Evolutionary conservation across 768 basidiomycete species (phyloP), one percentile per base, ranked within the genome.

Genomic region (Xerocomellus chrysenteron): DNA sequence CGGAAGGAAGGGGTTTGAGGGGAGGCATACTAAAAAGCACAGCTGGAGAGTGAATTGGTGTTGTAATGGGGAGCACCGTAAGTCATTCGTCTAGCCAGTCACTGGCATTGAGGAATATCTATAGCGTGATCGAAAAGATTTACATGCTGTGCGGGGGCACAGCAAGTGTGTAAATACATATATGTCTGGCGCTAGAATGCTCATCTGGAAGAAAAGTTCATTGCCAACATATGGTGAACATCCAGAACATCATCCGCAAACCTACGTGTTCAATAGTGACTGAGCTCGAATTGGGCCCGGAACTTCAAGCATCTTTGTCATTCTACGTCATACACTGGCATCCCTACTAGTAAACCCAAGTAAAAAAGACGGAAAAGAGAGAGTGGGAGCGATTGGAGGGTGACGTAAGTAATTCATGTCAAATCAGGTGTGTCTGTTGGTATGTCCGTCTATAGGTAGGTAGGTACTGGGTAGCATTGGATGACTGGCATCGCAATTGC

Each of bases 291-390:
- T 32, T 32, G 10, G 32, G 2, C 32, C 32, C 10, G 32, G 32
- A 32, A 9, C 21, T 21, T 21, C 21, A 21, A 21, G 21, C 48
- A 50, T 52, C 26, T 33, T 28, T 28, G 21, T 37, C 47, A 19
- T 47, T 41, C 42, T 37, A 51, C 54, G 41, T 60, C 50, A 10
- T 61, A 62, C 56, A 58, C 12, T 4, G 21, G 21, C 13, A 9
- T 43, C 46, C 43, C 30, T 40, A 28, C 37, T 49, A 52, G 10
- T 55, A 47, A 49, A 52, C 52, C 28, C 24, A 10, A 51, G 47
- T 24, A 21, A 33, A 16, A 24, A 32, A 13, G 13, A 30, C 4
- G 4, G 1, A 51, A 62, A 51, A 19, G 35, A 45, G 42, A 24
- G 24, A 40, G 43, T 9, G 24, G 26, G 13, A 60, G 24, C 33